Evolutionary conservation across 1,284 basidiomycete species (phyloP).

Genomic region (Gomphus sp.): DNA sequence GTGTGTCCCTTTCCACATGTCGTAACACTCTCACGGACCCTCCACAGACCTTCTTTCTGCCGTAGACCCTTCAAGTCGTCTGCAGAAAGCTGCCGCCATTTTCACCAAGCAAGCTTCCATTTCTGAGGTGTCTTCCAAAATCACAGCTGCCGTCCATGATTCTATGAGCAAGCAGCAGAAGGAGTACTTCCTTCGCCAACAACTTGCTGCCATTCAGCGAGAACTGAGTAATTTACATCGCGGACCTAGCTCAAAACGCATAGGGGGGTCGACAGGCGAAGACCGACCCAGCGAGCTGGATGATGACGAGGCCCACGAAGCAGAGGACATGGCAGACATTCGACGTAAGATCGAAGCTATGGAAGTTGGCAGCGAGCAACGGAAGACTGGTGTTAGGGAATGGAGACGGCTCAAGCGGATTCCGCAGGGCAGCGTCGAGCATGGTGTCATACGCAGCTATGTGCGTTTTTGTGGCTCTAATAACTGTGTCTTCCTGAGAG

Average conservation of each 20-base stretch:
- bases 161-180: conserved; percentile 75
- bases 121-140: conserved; percentile 68
- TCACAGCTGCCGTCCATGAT: conserved; percentile 69
- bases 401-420: conserved; percentile 69
- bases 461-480: conserved; percentile 31
- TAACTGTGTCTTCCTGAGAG: conserved; percentile 8
- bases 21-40: conserved; percentile 7
- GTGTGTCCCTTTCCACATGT: conserved; percentile 2
- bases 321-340: conserved; percentile 70
- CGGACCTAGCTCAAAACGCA: conserved; percentile 21
- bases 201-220: conserved; percentile 82
- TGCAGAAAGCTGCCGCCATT: conserved; percentile 54
- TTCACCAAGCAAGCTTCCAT: conserved; percentile 67
- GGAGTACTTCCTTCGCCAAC: conserved; percentile 77
- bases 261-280: conserved; percentile 17
- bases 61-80: conserved; percentile 45
- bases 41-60: conserved; percentile 48
- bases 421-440: conserved; percentile 68
- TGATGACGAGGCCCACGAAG: conserved; percentile 68
- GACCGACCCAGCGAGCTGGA: conserved; percentile 40
- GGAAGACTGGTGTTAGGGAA: conserved; percentile 77
- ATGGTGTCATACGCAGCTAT: conserved; percentile 70
- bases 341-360: conserved; percentile 75
- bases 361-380: conserved; percentile 64
- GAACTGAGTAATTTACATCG: conserved; percentile 62